These are phyloP conservation scores for Protomyces lactucae-debilis DNA, from an alignment of 1,139 yeast genomes.

Conservation along the genomic window DNA sequence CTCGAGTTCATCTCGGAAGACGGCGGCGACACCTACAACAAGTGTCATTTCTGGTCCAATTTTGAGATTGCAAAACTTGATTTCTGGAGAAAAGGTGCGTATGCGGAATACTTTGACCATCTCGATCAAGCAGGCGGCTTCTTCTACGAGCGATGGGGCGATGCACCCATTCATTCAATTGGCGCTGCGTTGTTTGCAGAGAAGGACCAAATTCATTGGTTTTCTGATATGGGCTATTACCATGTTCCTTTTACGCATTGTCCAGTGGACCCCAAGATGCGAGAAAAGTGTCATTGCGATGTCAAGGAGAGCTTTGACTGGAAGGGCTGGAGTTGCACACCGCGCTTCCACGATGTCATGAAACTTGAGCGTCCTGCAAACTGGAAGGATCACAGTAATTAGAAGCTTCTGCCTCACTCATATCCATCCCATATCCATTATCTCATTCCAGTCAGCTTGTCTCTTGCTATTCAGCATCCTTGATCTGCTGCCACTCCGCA, in stretches of 20 bases:
- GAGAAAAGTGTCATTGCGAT: conserved; percentile 59
- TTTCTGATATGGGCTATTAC: conserved; percentile 51
- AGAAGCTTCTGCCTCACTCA: not conserved
- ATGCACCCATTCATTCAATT: conserved; percentile 74
- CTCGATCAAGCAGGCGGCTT: conserved; percentile 79
- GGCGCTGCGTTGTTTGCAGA: conserved; percentile 28
- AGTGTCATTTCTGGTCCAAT: conserved; percentile 94
- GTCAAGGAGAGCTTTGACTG: conserved; percentile 77
- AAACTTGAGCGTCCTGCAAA: conserved; percentile 23
- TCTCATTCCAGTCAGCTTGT: not conserved
- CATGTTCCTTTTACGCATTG: conserved; percentile 76
- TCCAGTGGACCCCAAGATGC: conserved; percentile 51
- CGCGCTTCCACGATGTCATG: conserved; percentile 17
- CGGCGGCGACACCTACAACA: conserved; percentile 52
- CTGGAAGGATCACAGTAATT: conserved; percentile 9
- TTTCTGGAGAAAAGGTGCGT: conserved; percentile 67
- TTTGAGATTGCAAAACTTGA: conserved; percentile 78
- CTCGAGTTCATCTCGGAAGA: conserved; percentile 64
- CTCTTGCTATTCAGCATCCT: conserved; percentile 19
- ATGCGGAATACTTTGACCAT: conserved; percentile 61
- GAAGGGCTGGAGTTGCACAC: conserved; percentile 61
- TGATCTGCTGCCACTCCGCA: conserved; percentile 36
- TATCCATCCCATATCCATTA: not conserved
- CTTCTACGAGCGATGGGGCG: conserved; percentile 95
- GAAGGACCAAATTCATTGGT: conserved; percentile 26